phyloP scores from a whole-genome alignment of 208 protist species.

The Tritrichomonas foetus region DNA sequence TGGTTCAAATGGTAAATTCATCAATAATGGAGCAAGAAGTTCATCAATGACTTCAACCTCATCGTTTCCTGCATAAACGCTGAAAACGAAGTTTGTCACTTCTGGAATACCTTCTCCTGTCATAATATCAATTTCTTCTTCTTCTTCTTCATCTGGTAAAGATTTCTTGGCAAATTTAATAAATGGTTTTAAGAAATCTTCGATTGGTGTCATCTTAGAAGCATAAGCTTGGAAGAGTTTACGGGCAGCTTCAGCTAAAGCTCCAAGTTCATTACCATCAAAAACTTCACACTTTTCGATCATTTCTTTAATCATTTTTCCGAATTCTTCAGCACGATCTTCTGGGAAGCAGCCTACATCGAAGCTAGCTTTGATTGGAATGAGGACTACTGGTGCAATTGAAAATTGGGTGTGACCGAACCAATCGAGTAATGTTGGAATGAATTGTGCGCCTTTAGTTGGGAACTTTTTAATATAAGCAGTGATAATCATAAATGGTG shows the following conservation, averaged over 20 bases:
- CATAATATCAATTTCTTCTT: background rate
- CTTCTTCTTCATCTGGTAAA: background rate
- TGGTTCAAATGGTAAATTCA: background rate
- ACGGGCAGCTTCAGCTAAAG: background rate
- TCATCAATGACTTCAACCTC: slow-evolving; percentile 6
- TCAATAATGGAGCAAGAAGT: background rate
- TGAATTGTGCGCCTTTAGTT: background rate
- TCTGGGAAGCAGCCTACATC: background rate
- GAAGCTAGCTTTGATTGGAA: background rate
- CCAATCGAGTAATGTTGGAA: background rate
- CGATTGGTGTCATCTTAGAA: background rate
- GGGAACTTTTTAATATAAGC: background rate
- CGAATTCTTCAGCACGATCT: background rate
- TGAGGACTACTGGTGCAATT: background rate
- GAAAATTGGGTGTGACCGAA: background rate
- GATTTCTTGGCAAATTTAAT: background rate
- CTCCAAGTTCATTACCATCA: background rate
- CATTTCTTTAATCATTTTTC: background rate
- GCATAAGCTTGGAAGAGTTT: background rate
- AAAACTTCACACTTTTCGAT: background rate
- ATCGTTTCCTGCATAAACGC: background rate
- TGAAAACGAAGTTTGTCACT: slow-evolving; percentile 18
- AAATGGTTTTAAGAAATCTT: background rate
- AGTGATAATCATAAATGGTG: background rate
- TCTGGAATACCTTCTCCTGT: background rate